phyloP scores from a whole-genome alignment of 192 early-diverging fungal genomes.

The Rhizophlyctis rosea region DNA sequence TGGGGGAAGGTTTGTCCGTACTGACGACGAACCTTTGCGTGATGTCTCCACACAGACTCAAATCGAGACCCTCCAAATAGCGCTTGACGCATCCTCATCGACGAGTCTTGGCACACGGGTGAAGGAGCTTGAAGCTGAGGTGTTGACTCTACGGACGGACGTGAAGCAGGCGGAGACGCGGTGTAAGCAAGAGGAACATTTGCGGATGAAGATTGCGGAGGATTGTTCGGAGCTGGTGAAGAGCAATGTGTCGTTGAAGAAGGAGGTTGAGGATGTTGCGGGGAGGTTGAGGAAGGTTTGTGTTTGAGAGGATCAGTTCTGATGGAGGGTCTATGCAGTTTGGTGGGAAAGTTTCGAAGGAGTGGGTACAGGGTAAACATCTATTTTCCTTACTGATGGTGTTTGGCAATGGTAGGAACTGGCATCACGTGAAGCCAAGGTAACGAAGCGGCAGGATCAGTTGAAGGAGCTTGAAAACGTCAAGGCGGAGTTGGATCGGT shows the following conservation, averaged over 20 bases:
- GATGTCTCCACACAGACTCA: neutral
- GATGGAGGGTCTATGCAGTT: no score
- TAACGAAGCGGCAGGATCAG: conserved; percentile 23
- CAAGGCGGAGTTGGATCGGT: conserved; percentile 18
- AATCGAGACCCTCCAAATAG: neutral
- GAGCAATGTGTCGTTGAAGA: conserved; percentile 28
- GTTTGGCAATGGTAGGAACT: no score
- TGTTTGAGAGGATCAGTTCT: no score
- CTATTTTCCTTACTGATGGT: no score
- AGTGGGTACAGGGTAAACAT: no score
- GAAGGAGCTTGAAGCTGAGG: conserved; percentile 19
- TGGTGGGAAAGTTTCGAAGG: conserved; percentile 15
- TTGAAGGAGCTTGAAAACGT: conserved; percentile 29
- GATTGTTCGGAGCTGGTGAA: conserved; percentile 41
- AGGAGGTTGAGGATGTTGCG: conserved; percentile 35
- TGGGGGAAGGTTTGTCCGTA: no score
- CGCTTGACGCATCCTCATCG: no score
- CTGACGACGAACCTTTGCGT: no score
- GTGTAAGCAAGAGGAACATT: conserved; percentile 38
- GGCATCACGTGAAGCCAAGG: no score
- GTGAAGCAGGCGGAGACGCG: conserved; percentile 26
- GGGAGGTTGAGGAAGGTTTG: conserved; percentile 23
- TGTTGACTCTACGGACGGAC: conserved; percentile 16
- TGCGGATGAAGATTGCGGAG: conserved; percentile 29
- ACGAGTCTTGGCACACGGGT: no score